Base-by-base conservation (phyloP, 371 early-diverging fungal species). In the Actinomortierella ambigua region DNA sequence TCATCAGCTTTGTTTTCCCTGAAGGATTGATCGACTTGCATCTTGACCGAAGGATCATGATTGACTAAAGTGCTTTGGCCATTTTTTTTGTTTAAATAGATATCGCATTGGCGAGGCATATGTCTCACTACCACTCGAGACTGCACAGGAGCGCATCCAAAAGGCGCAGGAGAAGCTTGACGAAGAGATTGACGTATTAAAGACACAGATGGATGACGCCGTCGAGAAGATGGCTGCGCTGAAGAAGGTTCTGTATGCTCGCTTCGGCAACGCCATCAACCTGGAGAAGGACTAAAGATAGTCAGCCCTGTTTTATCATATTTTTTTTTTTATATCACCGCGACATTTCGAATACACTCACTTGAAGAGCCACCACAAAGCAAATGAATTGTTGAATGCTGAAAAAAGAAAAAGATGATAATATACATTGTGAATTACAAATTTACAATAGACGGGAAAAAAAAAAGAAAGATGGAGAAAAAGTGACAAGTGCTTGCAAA, bases 251-350 rank as follows among this genome's bases (percentile, higher is more conserved):
- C 82, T 98, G 49, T 97, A 98, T 63, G 91, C 85, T 39, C 94
- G 94, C 70, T 98, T 98, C 79, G 97, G 97, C 29, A 92, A 86
- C 44, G 88, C 92, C 24, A 97, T 97, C 77, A 96, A 97, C 75
- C 82, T 97, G 34, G 98, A 97, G 79, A 92, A 88, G 69, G 88
- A 88, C 62, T 91, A 79, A 64, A 52, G 8, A 46, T 22, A 13
- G 22, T 22, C 49, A 46, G 22, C 47, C 17, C 18, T 17, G 6
- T 46, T 46, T 46, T 8, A 18, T 17, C 17, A 8, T 9, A 6
- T 46, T 46, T 46, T 46, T 46, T 8, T 46, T 46, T 46, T 17
- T 46, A 4, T 46, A 18, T 46, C 22, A 17, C 22, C 20, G 3
- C 34, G 9, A 52, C 39, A 34, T 20, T 9, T 55, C 55, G n/a